Evolutionary conservation across 1,284 basidiomycete genomes (phyloP), one percentile per base, ranked within the genome.

Genomic region (Bondarzewia mesenterica): DNA sequence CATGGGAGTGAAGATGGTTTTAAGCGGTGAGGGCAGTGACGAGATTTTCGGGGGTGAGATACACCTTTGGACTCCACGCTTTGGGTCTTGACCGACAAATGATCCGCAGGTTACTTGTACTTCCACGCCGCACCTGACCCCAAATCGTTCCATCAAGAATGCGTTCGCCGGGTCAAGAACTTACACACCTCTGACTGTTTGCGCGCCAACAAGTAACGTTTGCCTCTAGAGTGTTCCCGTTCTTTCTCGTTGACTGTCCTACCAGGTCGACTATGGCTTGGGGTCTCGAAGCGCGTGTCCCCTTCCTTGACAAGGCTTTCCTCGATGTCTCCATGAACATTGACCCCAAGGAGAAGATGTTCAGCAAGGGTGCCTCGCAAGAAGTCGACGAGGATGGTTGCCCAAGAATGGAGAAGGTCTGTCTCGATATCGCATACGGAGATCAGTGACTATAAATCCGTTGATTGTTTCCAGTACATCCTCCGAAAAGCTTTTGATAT

Each of bases 1-100:
- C 2, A 99, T 94, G 89, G 96, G 96, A 55, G 96, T 99, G 55
- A 99, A 99, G 75, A 99, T 99, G 96, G 96, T 99, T 3, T 77
- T 99, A 36, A 93, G 89, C 54, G 96, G 96, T 29, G 96, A 99
- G 68, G 96, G 96, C 26, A 93, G 90, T 51, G 96, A 99, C 61
- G 96, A 99, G 70, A 93, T 99, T 56, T 83, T 97, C 48, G 96
- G 96, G 67, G 94, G 93, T 83, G 60, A 55, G 25, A 21, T n/a
- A n/a, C n/a, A n/a, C n/a, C n/a, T n/a, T n/a, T n/a, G 3, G 20
- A 5, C 20, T 18, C 20, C 8, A 10, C 20, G 20, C 20, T 37
- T 5, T 37, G 20, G 36, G 8, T 15, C 20, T 37, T 37, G 8
- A n/a, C n/a, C n/a, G n/a, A n/a, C n/a, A n/a, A n/a, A n/a, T n/a